Conservation (phyloP, 177 flowering plant species). For the Telopea speciosissima region DNA sequence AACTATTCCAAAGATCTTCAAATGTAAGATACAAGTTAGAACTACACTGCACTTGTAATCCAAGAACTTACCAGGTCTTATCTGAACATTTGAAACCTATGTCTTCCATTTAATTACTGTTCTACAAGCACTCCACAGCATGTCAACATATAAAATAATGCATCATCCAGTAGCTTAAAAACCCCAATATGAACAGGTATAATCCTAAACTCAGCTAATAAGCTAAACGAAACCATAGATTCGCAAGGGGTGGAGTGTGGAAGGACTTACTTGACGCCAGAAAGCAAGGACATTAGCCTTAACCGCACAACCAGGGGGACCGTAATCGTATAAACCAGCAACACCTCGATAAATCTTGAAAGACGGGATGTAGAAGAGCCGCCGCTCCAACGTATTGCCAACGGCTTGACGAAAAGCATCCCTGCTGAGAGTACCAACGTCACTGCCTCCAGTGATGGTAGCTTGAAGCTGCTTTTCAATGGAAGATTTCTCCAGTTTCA, state of each 20-base stretch:
- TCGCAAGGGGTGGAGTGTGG: too few relatives aligned
- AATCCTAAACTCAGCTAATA: too few relatives aligned
- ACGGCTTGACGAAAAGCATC: constrained; percentile 75
- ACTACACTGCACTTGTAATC: not conserved
- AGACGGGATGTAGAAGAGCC: constrained; percentile 74
- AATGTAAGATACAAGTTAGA: not conserved
- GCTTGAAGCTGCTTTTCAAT: constrained; percentile 35
- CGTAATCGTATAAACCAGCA: constrained; percentile 88
- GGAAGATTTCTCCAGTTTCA: constrained; percentile 49
- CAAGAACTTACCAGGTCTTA: too few relatives aligned
- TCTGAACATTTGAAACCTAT: not conserved
- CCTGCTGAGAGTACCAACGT: constrained; percentile 18
- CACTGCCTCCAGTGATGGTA: constrained; percentile 19
- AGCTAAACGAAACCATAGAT: too few relatives aligned
- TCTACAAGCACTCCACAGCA: too few relatives aligned
- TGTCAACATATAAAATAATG: too few relatives aligned
- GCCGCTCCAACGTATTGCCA: constrained; percentile 71
- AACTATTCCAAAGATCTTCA: not conserved
- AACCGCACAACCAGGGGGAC: constrained; percentile 94
- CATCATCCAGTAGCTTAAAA: too few relatives aligned
- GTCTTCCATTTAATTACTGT: not conserved
- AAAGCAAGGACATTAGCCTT: constrained; percentile 88
- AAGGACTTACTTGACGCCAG: constrained; percentile 75
- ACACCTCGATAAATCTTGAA: constrained; percentile 92
- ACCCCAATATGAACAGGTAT: too few relatives aligned